Conservation (phyloP, 2,329 filamentous ascomycete genomes). For the Cercospora zeae-maydis region DNA sequence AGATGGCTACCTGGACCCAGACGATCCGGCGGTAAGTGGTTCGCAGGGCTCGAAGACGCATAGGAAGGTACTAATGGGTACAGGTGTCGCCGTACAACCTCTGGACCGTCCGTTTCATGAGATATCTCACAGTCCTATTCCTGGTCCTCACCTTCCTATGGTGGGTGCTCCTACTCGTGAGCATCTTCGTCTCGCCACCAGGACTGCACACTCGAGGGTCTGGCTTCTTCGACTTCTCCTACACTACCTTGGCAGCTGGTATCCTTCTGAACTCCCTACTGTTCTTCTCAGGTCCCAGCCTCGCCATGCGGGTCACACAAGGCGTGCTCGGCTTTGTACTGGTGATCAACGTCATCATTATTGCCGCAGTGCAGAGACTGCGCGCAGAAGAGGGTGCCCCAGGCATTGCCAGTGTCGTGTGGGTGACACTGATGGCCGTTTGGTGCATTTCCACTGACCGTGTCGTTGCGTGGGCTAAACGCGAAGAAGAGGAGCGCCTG, state of each 20-base stretch:
- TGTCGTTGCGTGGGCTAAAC: constrained; percentile 86
- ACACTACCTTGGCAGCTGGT: constrained; percentile 71
- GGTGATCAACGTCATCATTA: constrained; percentile 72
- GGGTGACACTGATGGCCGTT: constrained; percentile 73
- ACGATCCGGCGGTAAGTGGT: constrained; percentile 70
- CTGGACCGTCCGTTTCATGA: constrained; percentile 78
- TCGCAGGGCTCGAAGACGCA: neutral
- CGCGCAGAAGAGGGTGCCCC: constrained; percentile 86
- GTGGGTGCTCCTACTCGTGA: constrained; percentile 88
- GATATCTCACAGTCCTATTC: constrained; percentile 74
- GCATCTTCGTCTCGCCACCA: constrained; percentile 85
- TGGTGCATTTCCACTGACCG: constrained; percentile 79
- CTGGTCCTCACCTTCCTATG: constrained; percentile 75
- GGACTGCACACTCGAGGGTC: constrained; percentile 81
- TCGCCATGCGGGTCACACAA: constrained; percentile 70
- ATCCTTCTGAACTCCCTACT: constrained; percentile 73
- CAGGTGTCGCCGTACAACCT: constrained; percentile 86
- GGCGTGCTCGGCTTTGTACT: constrained; percentile 65
- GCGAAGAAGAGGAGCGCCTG: constrained; percentile 85
- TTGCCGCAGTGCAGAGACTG: constrained; percentile 69
- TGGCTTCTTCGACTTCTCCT: constrained; percentile 87
- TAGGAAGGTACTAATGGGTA: constrained; percentile 20
- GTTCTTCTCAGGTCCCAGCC: constrained; percentile 84
- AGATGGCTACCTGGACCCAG: constrained; percentile 68
- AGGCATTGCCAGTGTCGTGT: constrained; percentile 79